Conservation (phyloP, 2,329 filamentous ascomycete species). For the Phialophora verrucosa region DNA sequence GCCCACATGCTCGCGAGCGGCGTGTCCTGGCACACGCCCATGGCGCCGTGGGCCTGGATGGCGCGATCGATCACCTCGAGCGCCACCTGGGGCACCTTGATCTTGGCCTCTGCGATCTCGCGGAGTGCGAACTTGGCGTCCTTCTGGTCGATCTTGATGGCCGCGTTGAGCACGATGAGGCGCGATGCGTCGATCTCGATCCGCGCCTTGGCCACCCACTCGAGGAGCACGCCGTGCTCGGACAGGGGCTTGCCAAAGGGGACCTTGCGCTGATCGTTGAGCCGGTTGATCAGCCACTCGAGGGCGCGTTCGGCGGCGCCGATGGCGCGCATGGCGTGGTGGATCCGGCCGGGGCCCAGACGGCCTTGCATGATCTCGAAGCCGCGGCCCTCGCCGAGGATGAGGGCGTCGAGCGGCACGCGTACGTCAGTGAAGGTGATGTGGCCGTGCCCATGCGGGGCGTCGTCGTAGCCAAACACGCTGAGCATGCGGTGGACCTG, state of each 20-base stretch:
- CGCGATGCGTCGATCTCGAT: slow-evolving; percentile 93
- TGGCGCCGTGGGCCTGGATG: slow-evolving; percentile 88
- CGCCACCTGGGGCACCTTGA: slow-evolving; percentile 81
- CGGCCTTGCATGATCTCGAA: slow-evolving; percentile 99
- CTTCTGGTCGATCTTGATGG: slow-evolving; percentile 88
- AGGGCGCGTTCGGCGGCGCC: slow-evolving; percentile 88
- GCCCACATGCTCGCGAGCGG: slow-evolving; percentile 73
- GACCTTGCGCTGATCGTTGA: slow-evolving; percentile 90
- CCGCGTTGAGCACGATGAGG: slow-evolving; percentile 89
- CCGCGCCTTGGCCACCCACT: slow-evolving; percentile 90
- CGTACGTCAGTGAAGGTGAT: slow-evolving; percentile 88
- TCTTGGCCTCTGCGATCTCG: slow-evolving; percentile 95
- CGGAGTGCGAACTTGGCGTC: slow-evolving; percentile 88
- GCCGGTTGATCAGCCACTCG: slow-evolving; percentile 91
- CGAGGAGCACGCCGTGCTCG: slow-evolving; percentile 91
- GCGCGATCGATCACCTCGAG: slow-evolving; percentile 94
- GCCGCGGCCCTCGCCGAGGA: slow-evolving; percentile 89
- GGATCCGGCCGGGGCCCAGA: slow-evolving; percentile 92
- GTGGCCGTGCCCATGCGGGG: slow-evolving; percentile 95
- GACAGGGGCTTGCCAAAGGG: slow-evolving; percentile 87
- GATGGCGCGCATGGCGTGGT: slow-evolving; percentile 96
- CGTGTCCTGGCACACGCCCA: slow-evolving; percentile 92
- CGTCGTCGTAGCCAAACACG: slow-evolving; percentile 96
- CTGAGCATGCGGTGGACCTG: slow-evolving; percentile 90
- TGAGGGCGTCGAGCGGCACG: slow-evolving; percentile 78